Conservation (phyloP, 371 early-diverging fungal species). For the Nematocida sp. region DNA sequence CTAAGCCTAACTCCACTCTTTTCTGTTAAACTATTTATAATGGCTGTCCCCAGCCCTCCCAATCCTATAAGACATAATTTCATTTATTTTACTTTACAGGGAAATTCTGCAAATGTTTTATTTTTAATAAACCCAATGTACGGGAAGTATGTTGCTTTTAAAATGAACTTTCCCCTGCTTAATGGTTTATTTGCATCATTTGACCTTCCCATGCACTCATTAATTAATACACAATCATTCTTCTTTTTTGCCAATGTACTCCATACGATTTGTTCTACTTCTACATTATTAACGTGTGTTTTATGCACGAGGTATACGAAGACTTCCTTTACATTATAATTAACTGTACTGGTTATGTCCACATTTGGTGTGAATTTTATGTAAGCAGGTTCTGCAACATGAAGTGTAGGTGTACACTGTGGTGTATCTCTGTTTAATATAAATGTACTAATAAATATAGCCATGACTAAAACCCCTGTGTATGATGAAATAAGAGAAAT, state of each 20-base stretch:
- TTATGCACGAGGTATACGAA: constrained; percentile 53
- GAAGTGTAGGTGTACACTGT: constrained; percentile 6
- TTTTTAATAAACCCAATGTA: constrained; percentile 53
- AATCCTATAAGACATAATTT: constrained; percentile 38
- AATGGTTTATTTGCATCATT: constrained; percentile 20
- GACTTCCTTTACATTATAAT: constrained; percentile 51
- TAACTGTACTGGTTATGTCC: constrained; percentile 27
- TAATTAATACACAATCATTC: background rate
- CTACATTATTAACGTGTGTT: background rate
- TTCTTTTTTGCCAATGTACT: constrained; percentile 36
- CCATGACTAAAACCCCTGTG: background rate
- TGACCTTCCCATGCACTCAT: background rate
- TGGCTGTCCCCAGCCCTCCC: constrained; percentile 37
- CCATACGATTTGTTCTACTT: constrained; percentile 32
- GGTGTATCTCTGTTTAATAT: constrained; percentile 10
- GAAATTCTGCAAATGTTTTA: constrained; percentile 48
- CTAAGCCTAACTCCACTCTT: background rate
- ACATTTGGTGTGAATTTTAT: constrained; percentile 47
- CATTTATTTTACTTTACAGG: constrained; percentile 18
- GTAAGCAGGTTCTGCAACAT: background rate
- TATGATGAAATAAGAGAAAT: constrained; percentile 13
- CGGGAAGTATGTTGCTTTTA: constrained; percentile 43
- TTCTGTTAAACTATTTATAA: constrained; percentile 1
- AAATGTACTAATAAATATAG: constrained; percentile 16
- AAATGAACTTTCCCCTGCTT: background rate